Evolutionary conservation across 768 basidiomycete species (phyloP).

Genomic region (Omphalotus guepiniiformis): DNA sequence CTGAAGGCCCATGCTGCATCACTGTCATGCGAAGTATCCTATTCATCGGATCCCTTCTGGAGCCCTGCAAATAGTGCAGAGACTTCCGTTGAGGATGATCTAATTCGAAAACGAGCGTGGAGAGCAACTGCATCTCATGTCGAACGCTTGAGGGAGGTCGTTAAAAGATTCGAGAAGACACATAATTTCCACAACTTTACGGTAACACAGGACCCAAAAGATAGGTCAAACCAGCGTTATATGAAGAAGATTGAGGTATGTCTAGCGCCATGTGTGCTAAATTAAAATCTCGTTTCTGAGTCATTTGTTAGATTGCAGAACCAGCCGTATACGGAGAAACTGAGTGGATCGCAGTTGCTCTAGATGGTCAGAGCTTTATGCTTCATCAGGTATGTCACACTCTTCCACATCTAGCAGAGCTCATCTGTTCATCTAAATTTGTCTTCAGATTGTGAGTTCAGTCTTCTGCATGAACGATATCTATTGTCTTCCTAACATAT

Average conservation of each 20-base stretch:
- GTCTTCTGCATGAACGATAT: conserved; percentile 12
- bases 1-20: conserved; percentile 31
- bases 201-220: conserved; percentile 78
- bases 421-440: not conserved
- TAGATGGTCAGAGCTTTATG: conserved; percentile 99
- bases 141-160: conserved; percentile 48
- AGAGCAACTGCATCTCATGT: conserved; percentile 54
- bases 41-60: conserved; percentile 61
- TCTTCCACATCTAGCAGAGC: not conserved
- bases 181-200: conserved; percentile 99
- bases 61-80: conserved; percentile 27
- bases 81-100: conserved; percentile 51
- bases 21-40: conserved; percentile 19
- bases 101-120: conserved; percentile 68
- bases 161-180: conserved; percentile 73
- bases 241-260: conserved; percentile 84
- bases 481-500: conserved; percentile 12
- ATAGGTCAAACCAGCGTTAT: conserved; percentile 76
- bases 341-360: conserved; percentile 91
- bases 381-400: conserved; percentile 87
- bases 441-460: conserved; percentile 42
- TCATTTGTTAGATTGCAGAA: conserved; percentile 57
- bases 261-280: not conserved
- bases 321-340: conserved; percentile 88
- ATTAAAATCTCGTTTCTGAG: not conserved